Base-by-base conservation (phyloP, 225 moss, liverwort and hornwort genomes). In the Physcomitrium patens region DNA sequence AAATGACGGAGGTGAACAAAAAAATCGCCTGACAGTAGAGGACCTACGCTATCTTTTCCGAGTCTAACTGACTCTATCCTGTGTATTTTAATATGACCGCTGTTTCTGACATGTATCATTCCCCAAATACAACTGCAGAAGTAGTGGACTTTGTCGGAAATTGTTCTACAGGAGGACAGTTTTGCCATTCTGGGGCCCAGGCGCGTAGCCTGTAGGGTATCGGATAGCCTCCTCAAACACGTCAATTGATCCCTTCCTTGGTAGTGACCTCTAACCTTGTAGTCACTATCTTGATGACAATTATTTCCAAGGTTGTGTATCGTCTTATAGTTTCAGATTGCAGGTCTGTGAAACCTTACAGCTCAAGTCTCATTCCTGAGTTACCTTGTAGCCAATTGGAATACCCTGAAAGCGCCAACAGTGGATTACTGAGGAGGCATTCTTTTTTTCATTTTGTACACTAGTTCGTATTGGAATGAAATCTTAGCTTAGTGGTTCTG, bases 41-140 rank as follows among this genome's bases (percentile, higher is more conserved):
- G 99, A 99, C 75, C 86, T 99, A 19, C 85, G 89, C 15, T 93
- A 88, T 72, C 89, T 99, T 52, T 95, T 99, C 75, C 87, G 85
- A 43, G 68, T 84, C 42, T 85, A 74, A 86, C 62, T 22, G 26
- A 16, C 68, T 53, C 12, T 27, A 7, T 7, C 31, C 31, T 42
- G 4, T 63, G 2, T 37, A 28, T 60, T 78, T 85, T 77, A 45
- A 13, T 59, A 79, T 60, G 44, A 65, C 49, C 8, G 45, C 73
- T 63, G 41, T 66, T 79, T 70, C 67, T 50, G 60, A 63, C 42
- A 17, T 26, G 44, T 47, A 58, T 37, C 31, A 37, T 37, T 37
- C 31, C 7, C 31, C 31, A 37, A 37, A 37, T 37, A 37, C 31
- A 37, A 37, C 31, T 37, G 31, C 31, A 37, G 31, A 37, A 37